Evolutionary conservation across 192 early-diverging fungal species (phyloP), one percentile per base, ranked within the genome.

Genomic region (Pecoramyces ruminantium): DNA sequence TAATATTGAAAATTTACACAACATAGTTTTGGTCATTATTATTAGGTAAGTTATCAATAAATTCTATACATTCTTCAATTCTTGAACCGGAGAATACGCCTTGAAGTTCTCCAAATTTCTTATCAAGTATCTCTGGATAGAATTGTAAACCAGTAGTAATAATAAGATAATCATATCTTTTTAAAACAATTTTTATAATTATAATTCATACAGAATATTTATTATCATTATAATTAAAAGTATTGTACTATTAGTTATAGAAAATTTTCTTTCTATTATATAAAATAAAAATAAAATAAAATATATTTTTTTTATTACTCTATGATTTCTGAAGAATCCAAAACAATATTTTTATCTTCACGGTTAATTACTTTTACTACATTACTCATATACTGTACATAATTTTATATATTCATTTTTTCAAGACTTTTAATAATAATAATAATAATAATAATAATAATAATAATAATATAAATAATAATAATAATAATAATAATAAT

Each of bases 121-220:
- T 83, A 28, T 77, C 81, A 16, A 87, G 79, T 9, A 77, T 81
- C 4, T 79, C 81, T 6, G 82, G 78, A 40, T 81, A 79, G 77
- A 86, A 88, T 77, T 89, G 88, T 6, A 89, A 34, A 9, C 87
- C 87, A 2, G 88, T 87, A 25, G 85, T 83, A 29, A 89, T 80
- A 78, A 89, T 80, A 27, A 89, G 58, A 82, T 86, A 89, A 58
- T 89, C 88, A 80, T 89, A 89, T 21, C 87, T 88, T 58, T 67
- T 25, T n/a, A n/a, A n/a, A n/a, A n/a, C n/a, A n/a, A n/a, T n/a
- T n/a, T n/a, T n/a, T n/a, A n/a, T n/a, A n/a, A n/a, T n/a, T n/a
- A n/a, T n/a, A n/a, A n/a, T n/a, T n/a, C n/a, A n/a, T n/a, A n/a
- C n/a, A n/a, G n/a, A n/a, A n/a, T n/a, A n/a, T n/a, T n/a, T n/a